phyloP scores from a whole-genome alignment of 495 filamentous ascomycete species.

The Podospora anserina region DNA sequence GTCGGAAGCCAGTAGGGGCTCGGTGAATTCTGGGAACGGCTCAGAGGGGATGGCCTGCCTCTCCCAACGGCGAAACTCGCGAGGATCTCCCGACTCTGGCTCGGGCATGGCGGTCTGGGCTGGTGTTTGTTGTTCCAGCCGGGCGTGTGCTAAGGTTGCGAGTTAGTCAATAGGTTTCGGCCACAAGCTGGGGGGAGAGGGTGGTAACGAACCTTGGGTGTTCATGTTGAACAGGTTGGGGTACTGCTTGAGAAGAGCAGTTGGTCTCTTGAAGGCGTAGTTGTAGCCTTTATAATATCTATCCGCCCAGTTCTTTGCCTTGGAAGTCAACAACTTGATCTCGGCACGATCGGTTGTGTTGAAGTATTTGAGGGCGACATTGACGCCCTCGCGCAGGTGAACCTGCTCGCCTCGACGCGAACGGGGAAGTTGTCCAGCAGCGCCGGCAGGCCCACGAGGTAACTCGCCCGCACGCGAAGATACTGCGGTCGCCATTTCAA shows the following conservation, averaged over 20 bases:
- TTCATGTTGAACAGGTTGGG: conserved; percentile 30
- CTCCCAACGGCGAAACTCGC: conserved; percentile 18
- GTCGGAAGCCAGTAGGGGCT: conserved; percentile 27
- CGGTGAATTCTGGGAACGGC: conserved; percentile 25
- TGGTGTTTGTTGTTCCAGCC: conserved; percentile 16
- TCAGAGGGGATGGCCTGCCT: conserved; percentile 21
- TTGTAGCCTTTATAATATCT: conserved; percentile 25
- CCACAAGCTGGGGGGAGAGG: neutral
- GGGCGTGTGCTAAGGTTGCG: conserved; percentile 12
- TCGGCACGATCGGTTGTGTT: conserved; percentile 20
- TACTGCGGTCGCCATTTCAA: neutral
- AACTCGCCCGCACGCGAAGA: conserved; percentile 3
- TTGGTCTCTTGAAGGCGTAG: conserved; percentile 20
- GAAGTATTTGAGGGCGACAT: conserved; percentile 31
- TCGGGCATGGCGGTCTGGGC: conserved; percentile 10
- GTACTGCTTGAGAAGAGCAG: conserved; percentile 19
- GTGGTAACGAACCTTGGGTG: conserved; percentile 14
- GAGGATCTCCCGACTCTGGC: conserved; percentile 18
- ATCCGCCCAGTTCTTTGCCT: conserved; percentile 24
- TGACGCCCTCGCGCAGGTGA: conserved; percentile 22
- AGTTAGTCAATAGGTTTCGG: neutral
- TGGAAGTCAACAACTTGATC: conserved; percentile 19
- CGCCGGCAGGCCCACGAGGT: conserved; percentile 9
- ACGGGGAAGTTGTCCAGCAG: conserved; percentile 9
- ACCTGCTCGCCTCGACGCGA: conserved; percentile 16